phyloP scores from a whole-genome alignment of 208 protist genomes.

The Eutreptiella sp. region DNA sequence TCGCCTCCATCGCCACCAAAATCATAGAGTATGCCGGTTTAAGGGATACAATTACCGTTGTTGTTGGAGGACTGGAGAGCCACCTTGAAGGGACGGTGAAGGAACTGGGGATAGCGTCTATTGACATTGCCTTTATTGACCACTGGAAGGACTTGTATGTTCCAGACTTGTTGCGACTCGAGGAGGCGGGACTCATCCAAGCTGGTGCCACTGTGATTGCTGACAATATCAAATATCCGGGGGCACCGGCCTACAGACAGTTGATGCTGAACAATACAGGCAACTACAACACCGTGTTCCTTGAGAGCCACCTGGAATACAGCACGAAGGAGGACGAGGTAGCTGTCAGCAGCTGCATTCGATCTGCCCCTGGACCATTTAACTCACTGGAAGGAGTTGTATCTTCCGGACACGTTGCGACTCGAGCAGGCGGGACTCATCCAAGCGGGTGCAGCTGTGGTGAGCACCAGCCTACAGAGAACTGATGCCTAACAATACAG shows the following conservation, averaged over 20 bases:
- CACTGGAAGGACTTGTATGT: background rate
- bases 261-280: background rate
- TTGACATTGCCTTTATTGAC: conserved; percentile 1
- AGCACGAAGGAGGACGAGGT: background rate
- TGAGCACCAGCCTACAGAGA: background rate
- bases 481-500: background rate
- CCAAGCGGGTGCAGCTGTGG: background rate
- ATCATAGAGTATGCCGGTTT: no score
- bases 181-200: background rate
- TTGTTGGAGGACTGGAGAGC: no score
- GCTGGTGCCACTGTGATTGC: background rate
- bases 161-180: background rate
- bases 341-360: no score
- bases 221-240: background rate
- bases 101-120: background rate
- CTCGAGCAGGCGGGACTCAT: background rate
- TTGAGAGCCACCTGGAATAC: background rate
- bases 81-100: no score
- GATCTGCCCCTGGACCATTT: no score
- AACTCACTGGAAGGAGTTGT: background rate
- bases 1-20: background rate
- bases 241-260: background rate
- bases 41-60: no score
- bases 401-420: background rate
- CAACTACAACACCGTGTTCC: background rate